These are phyloP conservation scores for Ophiobolus disseminans DNA, from an alignment of 2,329 filamentous ascomycete species.

Conservation along the genomic window DNA sequence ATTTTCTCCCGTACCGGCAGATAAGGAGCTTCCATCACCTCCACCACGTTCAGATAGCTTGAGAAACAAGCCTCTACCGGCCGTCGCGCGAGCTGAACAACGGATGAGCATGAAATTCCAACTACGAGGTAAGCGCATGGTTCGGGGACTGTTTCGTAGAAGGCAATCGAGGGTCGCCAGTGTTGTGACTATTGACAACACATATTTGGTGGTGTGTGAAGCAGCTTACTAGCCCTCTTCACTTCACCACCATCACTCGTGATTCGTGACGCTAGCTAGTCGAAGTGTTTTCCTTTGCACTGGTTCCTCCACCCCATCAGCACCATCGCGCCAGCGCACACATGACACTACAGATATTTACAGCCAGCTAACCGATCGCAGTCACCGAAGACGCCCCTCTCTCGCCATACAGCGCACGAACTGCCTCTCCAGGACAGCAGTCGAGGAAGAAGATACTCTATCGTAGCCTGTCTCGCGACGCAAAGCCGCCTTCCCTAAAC, in stretches of 20 bases:
- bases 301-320: neutral
- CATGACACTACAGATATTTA: neutral
- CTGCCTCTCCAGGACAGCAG: conserved; percentile 27
- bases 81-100: conserved; percentile 26
- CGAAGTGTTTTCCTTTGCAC: neutral
- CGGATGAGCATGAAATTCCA: conserved; percentile 43
- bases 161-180: neutral
- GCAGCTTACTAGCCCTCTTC: too few species aligned
- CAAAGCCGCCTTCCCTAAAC: conserved; percentile 45
- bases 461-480: conserved; percentile 42
- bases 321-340: too few species aligned
- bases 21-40: conserved; percentile 42
- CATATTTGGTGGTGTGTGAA: too few species aligned
- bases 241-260: too few species aligned
- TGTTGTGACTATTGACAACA: too few species aligned
- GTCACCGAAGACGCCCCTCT: conserved; percentile 20
- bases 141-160: neutral
- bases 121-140: conserved; percentile 39
- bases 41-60: conserved; percentile 33
- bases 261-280: too few species aligned
- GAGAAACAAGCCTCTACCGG: conserved; percentile 34
- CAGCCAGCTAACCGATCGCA: conserved; percentile 12
- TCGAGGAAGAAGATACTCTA: conserved; percentile 37
- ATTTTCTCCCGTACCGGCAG: conserved; percentile 30
- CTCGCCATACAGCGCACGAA: conserved; percentile 19